Conservation (phyloP, 768 basidiomycete species). For the Mycena vulgaris region DNA sequence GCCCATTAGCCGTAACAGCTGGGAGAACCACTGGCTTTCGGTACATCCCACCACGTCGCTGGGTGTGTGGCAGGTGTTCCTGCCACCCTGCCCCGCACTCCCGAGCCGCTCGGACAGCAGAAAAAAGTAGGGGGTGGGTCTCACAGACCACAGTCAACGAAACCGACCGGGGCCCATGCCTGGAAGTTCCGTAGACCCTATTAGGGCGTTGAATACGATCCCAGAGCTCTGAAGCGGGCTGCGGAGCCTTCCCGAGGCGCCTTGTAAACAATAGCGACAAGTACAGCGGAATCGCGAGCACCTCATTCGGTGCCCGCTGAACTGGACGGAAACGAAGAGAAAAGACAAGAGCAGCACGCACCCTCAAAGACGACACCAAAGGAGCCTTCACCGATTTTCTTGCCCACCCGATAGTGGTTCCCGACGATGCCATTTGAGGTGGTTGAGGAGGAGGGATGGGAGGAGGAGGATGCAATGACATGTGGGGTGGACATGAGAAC, state of each 20-base stretch:
- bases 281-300: background rate
- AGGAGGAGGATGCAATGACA: slow-evolving; percentile 85
- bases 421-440: slow-evolving; percentile 82
- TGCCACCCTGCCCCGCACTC: background rate
- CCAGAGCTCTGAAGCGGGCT: background rate
- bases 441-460: slow-evolving; percentile 75
- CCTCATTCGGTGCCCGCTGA: background rate
- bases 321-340: slow-evolving; percentile 10
- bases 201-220: background rate
- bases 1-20: background rate
- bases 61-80: background rate
- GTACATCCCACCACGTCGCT: background rate
- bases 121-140: background rate
- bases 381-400: slow-evolving; percentile 99
- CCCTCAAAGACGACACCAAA: slow-evolving; percentile 99
- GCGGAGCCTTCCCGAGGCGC: slow-evolving; percentile 18
- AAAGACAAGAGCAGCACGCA: slow-evolving; percentile 52
- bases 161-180: background rate
- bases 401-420: slow-evolving; percentile 89
- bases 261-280: background rate
- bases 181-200: background rate
- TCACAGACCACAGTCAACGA: background rate
- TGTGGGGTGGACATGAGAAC: slow-evolving; percentile 82
- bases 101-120: slow-evolving; percentile 2
- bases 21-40: too few species aligned